Percentiles rank a stretch among this genome's conserved stretches.
phyloP scores from a whole-genome alignment of 305 asterid genomes.

The Fraxinus angustifolia region DNA sequence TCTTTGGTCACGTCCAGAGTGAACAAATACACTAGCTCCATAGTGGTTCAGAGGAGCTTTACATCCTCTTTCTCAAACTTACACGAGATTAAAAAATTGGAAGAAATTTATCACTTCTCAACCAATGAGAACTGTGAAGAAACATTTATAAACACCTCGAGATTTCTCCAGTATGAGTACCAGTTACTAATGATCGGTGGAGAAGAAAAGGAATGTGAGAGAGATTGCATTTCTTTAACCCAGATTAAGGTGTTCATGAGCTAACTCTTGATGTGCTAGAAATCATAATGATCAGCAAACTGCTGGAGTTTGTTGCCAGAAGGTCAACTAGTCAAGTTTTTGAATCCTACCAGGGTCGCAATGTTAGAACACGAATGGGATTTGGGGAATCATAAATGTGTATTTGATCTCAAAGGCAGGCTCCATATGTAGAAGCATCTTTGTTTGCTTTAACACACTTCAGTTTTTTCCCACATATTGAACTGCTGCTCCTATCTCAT shows the following conservation, averaged over 20 bases:
- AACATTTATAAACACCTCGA: neutral
- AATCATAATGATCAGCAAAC: neutral
- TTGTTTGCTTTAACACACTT: neutral
- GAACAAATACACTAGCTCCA: neutral
- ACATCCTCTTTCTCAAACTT: neutral
- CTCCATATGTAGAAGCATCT: neutral
- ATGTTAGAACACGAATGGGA: neutral
- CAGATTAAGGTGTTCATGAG: neutral
- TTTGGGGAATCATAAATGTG: neutral
- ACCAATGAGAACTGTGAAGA: neutral
- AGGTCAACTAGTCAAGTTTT: neutral
- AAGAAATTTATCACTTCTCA: neutral
- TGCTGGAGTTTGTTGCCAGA: neutral
- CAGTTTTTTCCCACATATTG: neutral
- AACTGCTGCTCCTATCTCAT: neutral
- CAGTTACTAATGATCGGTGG: neutral
- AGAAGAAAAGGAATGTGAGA: neutral
- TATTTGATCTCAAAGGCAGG: neutral
- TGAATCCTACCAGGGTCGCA: neutral
- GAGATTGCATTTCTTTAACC: neutral
- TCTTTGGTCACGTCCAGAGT: neutral
- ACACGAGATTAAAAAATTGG: neutral
- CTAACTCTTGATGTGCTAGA: neutral
- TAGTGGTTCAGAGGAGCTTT: neutral
- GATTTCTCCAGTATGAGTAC: neutral